These are phyloP conservation scores for Lasiodiplodia sp. DNA, from an alignment of 2,329 filamentous ascomycete species.

Conservation along the genomic window DNA sequence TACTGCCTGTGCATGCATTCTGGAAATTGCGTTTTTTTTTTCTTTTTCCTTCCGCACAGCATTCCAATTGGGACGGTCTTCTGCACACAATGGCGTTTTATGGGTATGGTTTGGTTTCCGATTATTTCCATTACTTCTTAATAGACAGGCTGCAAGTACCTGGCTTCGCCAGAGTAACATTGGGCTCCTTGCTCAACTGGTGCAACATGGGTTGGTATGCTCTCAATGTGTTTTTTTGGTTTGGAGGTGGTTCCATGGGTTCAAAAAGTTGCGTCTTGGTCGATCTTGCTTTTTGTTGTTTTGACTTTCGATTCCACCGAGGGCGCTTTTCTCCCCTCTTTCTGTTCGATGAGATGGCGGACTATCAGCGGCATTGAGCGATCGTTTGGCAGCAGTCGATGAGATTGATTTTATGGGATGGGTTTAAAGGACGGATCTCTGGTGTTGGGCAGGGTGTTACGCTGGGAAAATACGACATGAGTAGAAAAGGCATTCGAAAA, in stretches of 20 bases:
- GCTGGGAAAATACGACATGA: slow-evolving; percentile 9
- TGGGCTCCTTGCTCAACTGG: slow-evolving; percentile 10
- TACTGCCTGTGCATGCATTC: slow-evolving; percentile 22
- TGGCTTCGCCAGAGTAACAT: slow-evolving; percentile 25
- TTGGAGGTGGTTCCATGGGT: slow-evolving; percentile 6
- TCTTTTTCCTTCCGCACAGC: neutral
- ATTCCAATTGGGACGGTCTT: slow-evolving; percentile 28
- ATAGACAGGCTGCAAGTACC: slow-evolving; percentile 29
- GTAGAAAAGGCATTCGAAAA: slow-evolving; percentile 27
- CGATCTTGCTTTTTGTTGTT: slow-evolving; percentile 11
- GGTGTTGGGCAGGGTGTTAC: slow-evolving; percentile 22
- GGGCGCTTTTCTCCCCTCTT: slow-evolving; percentile 21
- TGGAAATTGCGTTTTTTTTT: slow-evolving; percentile 23
- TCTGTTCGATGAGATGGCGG: neutral
- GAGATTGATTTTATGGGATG: slow-evolving; percentile 20
- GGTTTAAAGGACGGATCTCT: neutral
- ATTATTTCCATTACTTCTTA: slow-evolving; percentile 22
- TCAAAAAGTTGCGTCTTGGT: slow-evolving; percentile 29
- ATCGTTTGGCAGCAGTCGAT: slow-evolving; percentile 19
- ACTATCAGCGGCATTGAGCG: slow-evolving; percentile 23
- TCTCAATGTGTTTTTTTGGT: slow-evolving; percentile 13
- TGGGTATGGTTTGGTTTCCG: slow-evolving; percentile 12
- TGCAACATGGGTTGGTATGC: slow-evolving; percentile 22
- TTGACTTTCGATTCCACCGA: slow-evolving; percentile 7
- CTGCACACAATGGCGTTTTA: slow-evolving; percentile 28